Base-by-base conservation (phyloP, 1,284 basidiomycete genomes). In the Pisolithus thermaeus region DNA sequence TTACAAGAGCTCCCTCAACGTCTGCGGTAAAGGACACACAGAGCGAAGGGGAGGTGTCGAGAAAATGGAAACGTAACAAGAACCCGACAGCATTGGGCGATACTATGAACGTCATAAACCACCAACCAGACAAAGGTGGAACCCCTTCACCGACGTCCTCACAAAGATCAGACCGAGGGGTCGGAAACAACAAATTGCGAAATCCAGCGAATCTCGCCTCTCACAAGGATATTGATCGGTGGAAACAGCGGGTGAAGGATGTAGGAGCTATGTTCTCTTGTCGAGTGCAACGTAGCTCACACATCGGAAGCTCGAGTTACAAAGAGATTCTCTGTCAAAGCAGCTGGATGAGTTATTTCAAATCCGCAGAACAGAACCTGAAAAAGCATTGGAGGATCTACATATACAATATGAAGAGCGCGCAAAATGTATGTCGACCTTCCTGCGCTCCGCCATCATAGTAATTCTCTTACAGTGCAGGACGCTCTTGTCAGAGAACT, bases 321-420 rank as follows among this genome's bases (percentile, higher is more conserved):
- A 79, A 51, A 73, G 77, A 49, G 73, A 78, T 49, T 67, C 73
- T 23, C 60, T 87, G 2, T 69, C 71, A 39, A 65, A 70, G 35
- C 79, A 83, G 52, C 57, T 87, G 12, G 76, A 87, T 46, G 81
- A 85, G 53, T 59, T 79, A 7, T 73, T 79, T 50, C 70, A 75
- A 38, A 66, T 81, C 38, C 75, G 84, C 50, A 64, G 72, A 37
- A 84, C 84, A 3, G 87, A 87, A 54, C 69, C 83, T 23, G 87
- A 90, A 59, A 68, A 74, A 51, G 60, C 74, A 7, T 59, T 82
- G 44, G 69, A 73, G 50, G 70, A 78, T 16, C 68, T 77, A 47
- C 70, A 71, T 42, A 60, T 68, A 30, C 74, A 78, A 44, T 77
- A 78, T 55, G 76, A 84, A 46, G 73, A 71, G 1, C 71, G 72